These are phyloP conservation scores for Guadua angustifolia DNA, from an alignment of 176 grass and related monocot genomes.

Conservation along the genomic window DNA sequence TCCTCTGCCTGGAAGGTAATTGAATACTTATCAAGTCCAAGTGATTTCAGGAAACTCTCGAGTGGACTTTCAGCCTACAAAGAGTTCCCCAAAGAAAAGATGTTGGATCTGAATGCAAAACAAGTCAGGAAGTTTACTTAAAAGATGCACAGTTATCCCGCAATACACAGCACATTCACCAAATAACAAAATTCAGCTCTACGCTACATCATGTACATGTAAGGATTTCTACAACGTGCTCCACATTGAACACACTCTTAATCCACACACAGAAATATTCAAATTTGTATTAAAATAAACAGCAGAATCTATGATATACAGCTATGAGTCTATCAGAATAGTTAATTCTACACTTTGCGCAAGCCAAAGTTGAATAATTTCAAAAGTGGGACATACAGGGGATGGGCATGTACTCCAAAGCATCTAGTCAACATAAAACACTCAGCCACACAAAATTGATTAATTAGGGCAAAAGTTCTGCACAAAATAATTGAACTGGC, in stretches of 20 bases:
- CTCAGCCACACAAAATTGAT: background rate
- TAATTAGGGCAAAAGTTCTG: background rate
- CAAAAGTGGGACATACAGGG: background rate
- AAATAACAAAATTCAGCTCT: conserved; percentile 17
- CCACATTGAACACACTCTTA: background rate
- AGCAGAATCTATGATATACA: background rate
- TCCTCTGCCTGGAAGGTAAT: conserved; percentile 95
- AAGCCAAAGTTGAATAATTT: conserved; percentile 11
- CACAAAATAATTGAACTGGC: background rate
- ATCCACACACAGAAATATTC: background rate
- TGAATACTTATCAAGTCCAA: conserved; percentile 91
- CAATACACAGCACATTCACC: background rate
- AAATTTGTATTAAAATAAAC: conserved; percentile 12
- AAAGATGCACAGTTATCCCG: background rate
- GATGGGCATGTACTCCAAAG: background rate
- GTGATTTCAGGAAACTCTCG: conserved; percentile 79
- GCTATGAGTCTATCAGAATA: background rate
- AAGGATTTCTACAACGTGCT: background rate
- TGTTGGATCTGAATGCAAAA: conserved; percentile 33
- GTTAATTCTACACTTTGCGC: background rate
- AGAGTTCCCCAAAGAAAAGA: conserved; percentile 25
- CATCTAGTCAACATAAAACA: conserved; percentile 17
- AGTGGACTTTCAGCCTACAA: conserved; percentile 74
- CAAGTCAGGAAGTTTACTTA: background rate
- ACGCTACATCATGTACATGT: background rate